These are phyloP conservation scores for Zygosaccharomyces rouxii DNA, from an alignment of 805 yeast species.

Conservation along the genomic window DNA sequence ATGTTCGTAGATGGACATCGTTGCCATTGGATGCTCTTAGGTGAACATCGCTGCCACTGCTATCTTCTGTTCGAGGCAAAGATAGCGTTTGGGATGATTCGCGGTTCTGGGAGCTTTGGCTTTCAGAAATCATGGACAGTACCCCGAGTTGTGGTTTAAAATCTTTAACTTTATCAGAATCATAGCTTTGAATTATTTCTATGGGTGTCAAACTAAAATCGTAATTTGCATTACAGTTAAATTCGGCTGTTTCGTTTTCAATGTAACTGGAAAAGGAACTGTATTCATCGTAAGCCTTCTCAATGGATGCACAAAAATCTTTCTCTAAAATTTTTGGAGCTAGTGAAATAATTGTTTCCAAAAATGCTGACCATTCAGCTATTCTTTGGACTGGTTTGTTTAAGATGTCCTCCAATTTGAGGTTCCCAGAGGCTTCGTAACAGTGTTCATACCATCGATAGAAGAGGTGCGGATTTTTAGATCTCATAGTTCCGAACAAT, in stretches of 20 bases:
- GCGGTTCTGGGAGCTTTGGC: neutral
- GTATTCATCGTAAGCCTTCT: conserved; percentile 11
- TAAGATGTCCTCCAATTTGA: conserved; percentile 32
- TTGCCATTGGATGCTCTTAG: neutral
- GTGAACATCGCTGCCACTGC: neutral
- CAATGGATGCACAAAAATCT: neutral
- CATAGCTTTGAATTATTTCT: conserved; percentile 30
- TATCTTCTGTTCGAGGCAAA: neutral
- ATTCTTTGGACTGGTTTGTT: conserved; percentile 34
- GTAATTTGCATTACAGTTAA: conserved; percentile 17
- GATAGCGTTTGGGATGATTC: neutral
- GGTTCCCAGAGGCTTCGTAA: conserved; percentile 26
- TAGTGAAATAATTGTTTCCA: conserved; percentile 9
- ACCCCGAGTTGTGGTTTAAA: neutral
- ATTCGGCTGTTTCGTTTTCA: conserved; percentile 19
- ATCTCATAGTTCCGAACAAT: conserved; percentile 21
- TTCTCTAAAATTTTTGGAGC: neutral
- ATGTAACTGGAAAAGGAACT: conserved; percentile 15
- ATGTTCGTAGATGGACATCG: neutral
- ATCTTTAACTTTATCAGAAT: conserved; percentile 4
- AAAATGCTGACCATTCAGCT: conserved; percentile 20
- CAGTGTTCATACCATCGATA: conserved; percentile 37
- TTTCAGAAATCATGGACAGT: neutral
- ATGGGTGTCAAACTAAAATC: conserved; percentile 27
- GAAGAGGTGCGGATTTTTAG: conserved; percentile 18